Evolutionary conservation across 495 filamentous ascomycete species (phyloP).

Genomic region (Penicillium paxilli): DNA sequence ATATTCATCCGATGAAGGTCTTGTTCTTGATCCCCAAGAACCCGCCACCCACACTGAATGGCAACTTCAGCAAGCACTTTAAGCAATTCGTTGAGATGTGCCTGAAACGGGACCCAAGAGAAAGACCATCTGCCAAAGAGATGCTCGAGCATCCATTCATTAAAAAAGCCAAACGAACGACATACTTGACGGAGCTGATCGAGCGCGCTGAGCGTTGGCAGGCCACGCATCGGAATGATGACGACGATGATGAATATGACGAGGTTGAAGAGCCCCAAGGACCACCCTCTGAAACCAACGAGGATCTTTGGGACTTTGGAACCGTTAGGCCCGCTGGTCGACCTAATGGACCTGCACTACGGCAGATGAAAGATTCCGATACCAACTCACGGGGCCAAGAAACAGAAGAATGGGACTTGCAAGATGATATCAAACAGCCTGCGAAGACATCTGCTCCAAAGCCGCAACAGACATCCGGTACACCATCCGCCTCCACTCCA

Average conservation of each 20-base stretch:
- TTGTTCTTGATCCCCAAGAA: slow-evolving; percentile 97
- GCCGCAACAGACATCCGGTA: background rate
- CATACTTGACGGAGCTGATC: slow-evolving; percentile 88
- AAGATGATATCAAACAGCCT: slow-evolving; percentile 33
- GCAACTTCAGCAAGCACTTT: slow-evolving; percentile 85
- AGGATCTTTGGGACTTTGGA: slow-evolving; percentile 93
- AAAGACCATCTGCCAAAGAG: slow-evolving; percentile 84
- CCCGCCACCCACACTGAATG: slow-evolving; percentile 76
- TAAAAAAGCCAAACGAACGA: slow-evolving; percentile 84
- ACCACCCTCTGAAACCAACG: slow-evolving; percentile 29
- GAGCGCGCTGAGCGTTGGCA: slow-evolving; percentile 87
- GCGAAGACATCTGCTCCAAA: slow-evolving; percentile 9
- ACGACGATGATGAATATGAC: slow-evolving; percentile 47
- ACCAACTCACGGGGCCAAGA: slow-evolving; percentile 63
- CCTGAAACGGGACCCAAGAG: slow-evolving; percentile 80
- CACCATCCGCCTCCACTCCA: background rate
- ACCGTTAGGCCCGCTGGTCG: slow-evolving; percentile 74
- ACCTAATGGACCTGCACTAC: slow-evolving; percentile 46
- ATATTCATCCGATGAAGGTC: slow-evolving; percentile 99
- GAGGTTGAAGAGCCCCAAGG: slow-evolving; percentile 43
- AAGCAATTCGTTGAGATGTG: slow-evolving; percentile 93
- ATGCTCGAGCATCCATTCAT: slow-evolving; percentile 89
- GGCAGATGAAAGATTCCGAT: slow-evolving; percentile 70
- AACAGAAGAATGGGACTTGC: slow-evolving; percentile 42
- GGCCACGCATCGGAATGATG: slow-evolving; percentile 48